phyloP scores from a whole-genome alignment of 352 stramenopile species.

The Pythium aquatile region DNA sequence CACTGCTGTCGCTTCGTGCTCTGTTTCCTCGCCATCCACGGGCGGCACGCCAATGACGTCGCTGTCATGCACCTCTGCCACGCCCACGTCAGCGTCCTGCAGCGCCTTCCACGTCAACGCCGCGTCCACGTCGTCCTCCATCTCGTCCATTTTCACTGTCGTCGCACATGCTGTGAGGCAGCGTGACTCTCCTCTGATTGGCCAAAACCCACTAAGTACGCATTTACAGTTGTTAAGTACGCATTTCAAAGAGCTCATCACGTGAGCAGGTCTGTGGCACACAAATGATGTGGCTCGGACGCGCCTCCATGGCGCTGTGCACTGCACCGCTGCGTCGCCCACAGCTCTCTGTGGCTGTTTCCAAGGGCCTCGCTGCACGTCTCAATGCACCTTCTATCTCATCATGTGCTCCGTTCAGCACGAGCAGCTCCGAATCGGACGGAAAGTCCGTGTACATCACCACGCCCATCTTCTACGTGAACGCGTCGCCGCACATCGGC shows the following conservation, averaged over 20 bases:
- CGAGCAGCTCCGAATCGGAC: constrained; percentile 4
- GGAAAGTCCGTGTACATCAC: constrained; percentile 75
- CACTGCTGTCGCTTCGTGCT: background rate
- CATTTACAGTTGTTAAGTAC: background rate
- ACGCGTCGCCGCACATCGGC: constrained; percentile 98
- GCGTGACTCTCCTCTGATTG: background rate
- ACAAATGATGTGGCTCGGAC: constrained; percentile 7
- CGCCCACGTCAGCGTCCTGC: constrained; percentile 15
- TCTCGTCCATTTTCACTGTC: constrained; percentile 14
- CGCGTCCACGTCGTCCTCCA: constrained; percentile 44
- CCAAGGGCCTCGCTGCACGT: background rate
- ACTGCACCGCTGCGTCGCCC: constrained; percentile 5
- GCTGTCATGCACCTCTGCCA: background rate
- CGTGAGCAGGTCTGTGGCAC: constrained; percentile 5
- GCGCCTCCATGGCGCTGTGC: constrained; percentile 2
- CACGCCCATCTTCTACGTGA: constrained; percentile 99
- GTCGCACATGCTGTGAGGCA: background rate
- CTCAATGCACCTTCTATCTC: background rate
- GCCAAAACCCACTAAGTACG: background rate
- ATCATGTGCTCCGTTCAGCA: background rate
- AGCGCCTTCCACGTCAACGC: constrained; percentile 51
- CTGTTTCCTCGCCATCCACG: background rate
- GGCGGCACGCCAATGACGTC: background rate
- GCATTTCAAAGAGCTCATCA: background rate
- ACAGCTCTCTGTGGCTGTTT: background rate